Base-by-base conservation (phyloP, 169 alveolate genomes). In the Plasmodium blacklocki region DNA sequence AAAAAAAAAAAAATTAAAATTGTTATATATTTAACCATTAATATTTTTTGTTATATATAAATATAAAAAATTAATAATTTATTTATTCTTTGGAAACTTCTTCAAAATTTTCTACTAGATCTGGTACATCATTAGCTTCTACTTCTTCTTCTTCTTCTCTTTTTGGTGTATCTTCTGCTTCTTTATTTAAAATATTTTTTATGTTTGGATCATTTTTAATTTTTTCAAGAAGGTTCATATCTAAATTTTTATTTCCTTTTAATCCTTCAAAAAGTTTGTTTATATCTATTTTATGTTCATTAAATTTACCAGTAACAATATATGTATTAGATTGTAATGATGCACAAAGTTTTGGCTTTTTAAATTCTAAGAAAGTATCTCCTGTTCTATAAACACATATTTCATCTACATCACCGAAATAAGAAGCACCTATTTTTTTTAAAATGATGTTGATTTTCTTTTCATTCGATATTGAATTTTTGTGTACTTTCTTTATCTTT, bases 331-430 rank as follows among this genome's bases (percentile, higher is more conserved):
- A 98, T 73, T 96, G 94, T 54, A 98, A 97, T 18, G 99, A 95
- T 70, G 98, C 98, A 90, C 97, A 97, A 39, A 98, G 95, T 78
- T 96, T 96, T 15, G 99, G 99, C 85, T 92, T 97, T 56, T 83
- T 93, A 93, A 98, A 98, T 93, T 96, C 97, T 26, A 98, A 92
- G 15, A 96, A 95, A 45, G 98, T 96, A 85, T 98, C 98, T 90
- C 97, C 99, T 88, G 96, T 98, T 94, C 96, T 96, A 95, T 98
- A 96, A 95, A 98, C 89, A 89, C 96, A 97, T 47, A 98, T 98
- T 88, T 98, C 99, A 75, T 98, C 99, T 47, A 98, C 96, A 60
- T 97, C 98, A 18, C 97, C 97, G 73, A 98, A 95, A 73, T 96
- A 96, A 80, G 98, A 96, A 62, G 98, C 98, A 32, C 99, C 98